Conservation (phyloP, 768 basidiomycete species). For the Hypsizygus marmoreus region DNA sequence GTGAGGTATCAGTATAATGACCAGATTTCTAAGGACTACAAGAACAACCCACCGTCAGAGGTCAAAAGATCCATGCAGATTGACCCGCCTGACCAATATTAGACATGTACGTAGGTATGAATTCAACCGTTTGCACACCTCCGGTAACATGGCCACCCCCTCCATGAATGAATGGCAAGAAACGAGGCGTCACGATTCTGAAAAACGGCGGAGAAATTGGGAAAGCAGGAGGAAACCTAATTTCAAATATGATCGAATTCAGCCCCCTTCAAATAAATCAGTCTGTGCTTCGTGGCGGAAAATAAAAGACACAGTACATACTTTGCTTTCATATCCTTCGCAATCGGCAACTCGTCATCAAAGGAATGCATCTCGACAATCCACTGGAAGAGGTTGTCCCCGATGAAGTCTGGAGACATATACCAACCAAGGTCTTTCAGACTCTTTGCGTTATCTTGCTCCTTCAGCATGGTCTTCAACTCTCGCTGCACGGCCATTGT, state of each 20-base stretch:
- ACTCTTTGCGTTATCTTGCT: constrained; percentile 49
- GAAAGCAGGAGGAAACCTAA: constrained; percentile 66
- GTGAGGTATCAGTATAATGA: not conserved
- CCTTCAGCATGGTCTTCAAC: constrained; percentile 59
- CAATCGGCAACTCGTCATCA: constrained; percentile 59
- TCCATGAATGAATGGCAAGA: constrained; percentile 69
- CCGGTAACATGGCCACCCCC: constrained; percentile 72
- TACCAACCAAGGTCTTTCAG: constrained; percentile 70
- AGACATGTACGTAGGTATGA: not conserved
- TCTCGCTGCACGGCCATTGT: constrained; percentile 63
- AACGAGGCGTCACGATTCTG: constrained; percentile 71
- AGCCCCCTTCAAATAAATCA: constrained; percentile 41
- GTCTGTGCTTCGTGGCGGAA: not conserved
- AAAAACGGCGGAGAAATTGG: constrained; percentile 77
- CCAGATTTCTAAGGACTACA: not conserved
- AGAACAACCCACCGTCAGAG: constrained; percentile 48
- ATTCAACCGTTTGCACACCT: constrained; percentile 33
- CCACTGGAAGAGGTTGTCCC: constrained; percentile 73
- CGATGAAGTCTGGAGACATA: constrained; percentile 64
- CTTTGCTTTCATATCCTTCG: constrained; percentile 57
- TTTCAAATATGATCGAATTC: constrained; percentile 71
- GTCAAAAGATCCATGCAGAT: constrained; percentile 78
- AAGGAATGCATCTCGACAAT: constrained; percentile 75
- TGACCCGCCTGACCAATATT: constrained; percentile 51
- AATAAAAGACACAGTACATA: constrained; percentile 25